These are phyloP conservation scores for Peronospora belbahrii DNA, from an alignment of 352 stramenopile genomes.

Conservation along the genomic window DNA sequence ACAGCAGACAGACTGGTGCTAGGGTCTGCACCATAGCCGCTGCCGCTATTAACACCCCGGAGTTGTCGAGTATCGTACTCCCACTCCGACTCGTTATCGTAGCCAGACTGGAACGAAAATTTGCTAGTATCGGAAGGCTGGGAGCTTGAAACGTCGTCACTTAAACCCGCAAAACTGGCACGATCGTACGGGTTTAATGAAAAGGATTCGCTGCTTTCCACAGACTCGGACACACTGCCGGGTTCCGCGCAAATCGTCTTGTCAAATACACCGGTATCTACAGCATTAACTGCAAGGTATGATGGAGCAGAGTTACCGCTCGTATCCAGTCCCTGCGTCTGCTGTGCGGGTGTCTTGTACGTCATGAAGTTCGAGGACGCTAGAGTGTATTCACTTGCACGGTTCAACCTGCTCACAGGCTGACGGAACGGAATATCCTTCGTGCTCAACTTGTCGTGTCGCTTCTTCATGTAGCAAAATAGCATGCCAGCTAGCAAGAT, in stretches of 20 bases:
- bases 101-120: conserved; percentile 70
- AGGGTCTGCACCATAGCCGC: conserved; percentile 30
- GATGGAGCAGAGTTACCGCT: conserved; percentile 29
- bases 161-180: conserved; percentile 61
- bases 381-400: conserved; percentile 48
- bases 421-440: conserved; percentile 76
- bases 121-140: conserved; percentile 54
- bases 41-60: conserved; percentile 17
- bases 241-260: conserved; percentile 23
- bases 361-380: conserved; percentile 62
- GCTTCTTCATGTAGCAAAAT: conserved; percentile 68
- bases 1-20: conserved; percentile 28
- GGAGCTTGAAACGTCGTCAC: conserved; percentile 39
- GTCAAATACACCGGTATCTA: conserved; percentile 22
- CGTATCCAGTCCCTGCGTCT: conserved; percentile 23
- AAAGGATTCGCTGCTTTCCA: conserved; percentile 46
- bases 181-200: conserved; percentile 65
- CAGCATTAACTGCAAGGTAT: conserved; percentile 28
- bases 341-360: conserved; percentile 45
- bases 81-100: conserved; percentile 65
- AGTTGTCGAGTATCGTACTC: conserved; percentile 52
- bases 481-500: conserved; percentile 60
- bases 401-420: conserved; percentile 27
- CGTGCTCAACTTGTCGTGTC: conserved; percentile 41
- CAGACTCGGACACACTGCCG: conserved; percentile 6